These are phyloP conservation scores for Colletotrichum endophyticum DNA, from an alignment of 2,329 filamentous ascomycete species.

Conservation along the genomic window DNA sequence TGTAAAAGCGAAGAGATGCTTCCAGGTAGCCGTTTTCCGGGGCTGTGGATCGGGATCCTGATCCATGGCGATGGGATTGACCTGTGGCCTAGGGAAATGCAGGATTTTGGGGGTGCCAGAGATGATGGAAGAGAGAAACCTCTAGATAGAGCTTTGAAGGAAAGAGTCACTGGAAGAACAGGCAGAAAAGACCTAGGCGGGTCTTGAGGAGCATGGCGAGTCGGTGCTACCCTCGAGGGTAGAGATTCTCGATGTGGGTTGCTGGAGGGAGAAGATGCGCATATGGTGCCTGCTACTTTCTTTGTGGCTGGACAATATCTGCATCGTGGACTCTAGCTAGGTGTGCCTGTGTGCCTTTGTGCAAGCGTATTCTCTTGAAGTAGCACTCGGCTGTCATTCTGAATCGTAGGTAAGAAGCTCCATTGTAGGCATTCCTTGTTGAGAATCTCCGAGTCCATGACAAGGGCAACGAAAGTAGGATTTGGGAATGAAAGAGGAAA, in stretches of 20 bases:
- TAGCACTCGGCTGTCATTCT: not conserved
- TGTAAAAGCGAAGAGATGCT: conserved; percentile 74
- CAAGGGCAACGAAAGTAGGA: not conserved
- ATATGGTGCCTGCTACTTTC: not conserved
- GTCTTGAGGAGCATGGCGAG: not conserved
- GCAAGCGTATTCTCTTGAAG: not conserved
- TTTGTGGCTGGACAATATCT: not conserved
- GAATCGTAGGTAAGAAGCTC: not conserved
- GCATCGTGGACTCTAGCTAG: not conserved
- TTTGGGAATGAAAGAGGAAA: not conserved
- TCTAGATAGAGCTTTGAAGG: not conserved
- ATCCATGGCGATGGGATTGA: not conserved
- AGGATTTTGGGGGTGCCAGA: not conserved
- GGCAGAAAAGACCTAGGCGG: not conserved
- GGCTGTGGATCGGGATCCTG: not conserved
- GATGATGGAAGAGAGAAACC: not conserved
- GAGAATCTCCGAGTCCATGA: not conserved
- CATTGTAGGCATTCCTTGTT: not conserved
- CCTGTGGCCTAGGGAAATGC: not conserved
- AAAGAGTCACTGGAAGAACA: not conserved
- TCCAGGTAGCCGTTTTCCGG: conserved; percentile 31
- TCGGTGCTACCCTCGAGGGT: not conserved
- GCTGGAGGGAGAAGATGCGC: not conserved
- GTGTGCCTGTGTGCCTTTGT: not conserved
- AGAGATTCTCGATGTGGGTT: not conserved